A percentile compares a stretch with the other conserved stretches of the same genome.
Conservation (phyloP, 139 green algal genomes). For the Tetraselmis chui region DNA sequence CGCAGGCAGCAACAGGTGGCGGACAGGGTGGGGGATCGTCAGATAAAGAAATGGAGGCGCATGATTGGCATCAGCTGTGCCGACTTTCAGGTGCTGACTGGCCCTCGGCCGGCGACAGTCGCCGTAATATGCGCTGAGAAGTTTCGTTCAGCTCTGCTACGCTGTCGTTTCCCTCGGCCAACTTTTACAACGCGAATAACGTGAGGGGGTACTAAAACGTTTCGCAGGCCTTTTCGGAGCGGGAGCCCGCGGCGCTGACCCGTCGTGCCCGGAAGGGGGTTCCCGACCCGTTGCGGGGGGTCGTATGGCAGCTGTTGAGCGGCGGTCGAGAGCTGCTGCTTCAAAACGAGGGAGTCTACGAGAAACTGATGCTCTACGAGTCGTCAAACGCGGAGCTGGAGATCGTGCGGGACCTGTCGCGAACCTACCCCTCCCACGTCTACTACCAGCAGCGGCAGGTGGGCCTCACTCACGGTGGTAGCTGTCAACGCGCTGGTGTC, state of each 20-base stretch:
- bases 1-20: too few relatives aligned
- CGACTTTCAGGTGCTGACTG: not conserved
- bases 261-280: slow-evolving; percentile 57
- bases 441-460: slow-evolving; percentile 65
- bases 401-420: slow-evolving; percentile 65
- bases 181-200: too few relatives aligned
- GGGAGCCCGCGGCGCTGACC: slow-evolving; percentile 43
- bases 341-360: slow-evolving; percentile 29
- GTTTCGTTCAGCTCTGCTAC: not conserved
- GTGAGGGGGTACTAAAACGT: not conserved
- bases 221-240: not conserved
- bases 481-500: too few relatives aligned
- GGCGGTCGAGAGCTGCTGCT: slow-evolving; percentile 29
- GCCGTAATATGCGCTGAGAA: not conserved
- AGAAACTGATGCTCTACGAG: slow-evolving; percentile 16
- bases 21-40: not conserved
- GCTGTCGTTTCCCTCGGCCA: not conserved
- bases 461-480: too few relatives aligned
- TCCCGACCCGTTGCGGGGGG: slow-evolving; percentile 43
- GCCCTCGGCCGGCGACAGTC: not conserved
- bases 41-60: not conserved
- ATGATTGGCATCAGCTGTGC: not conserved
- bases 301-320: slow-evolving; percentile 59
- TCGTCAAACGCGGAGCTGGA: slow-evolving; percentile 26
- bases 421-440: slow-evolving; percentile 76